Conservation (phyloP, 2,329 filamentous ascomycete genomes). For the Calycina herbarum region DNA sequence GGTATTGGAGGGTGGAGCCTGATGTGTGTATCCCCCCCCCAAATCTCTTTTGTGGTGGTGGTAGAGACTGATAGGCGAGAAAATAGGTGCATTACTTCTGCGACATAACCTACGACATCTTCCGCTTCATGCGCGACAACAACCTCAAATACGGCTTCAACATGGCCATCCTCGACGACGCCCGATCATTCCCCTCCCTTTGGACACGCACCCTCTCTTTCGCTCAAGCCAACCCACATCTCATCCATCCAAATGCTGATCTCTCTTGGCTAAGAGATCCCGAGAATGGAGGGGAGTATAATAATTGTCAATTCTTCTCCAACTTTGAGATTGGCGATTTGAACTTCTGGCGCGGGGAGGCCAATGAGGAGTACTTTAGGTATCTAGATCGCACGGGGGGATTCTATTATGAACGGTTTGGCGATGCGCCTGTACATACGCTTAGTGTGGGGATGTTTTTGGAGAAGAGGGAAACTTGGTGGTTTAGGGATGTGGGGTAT, state of each 20-base stretch:
- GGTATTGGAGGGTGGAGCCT: slow-evolving; percentile 62
- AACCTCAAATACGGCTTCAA: slow-evolving; percentile 78
- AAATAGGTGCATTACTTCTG: slow-evolving; percentile 53
- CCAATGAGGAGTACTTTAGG: slow-evolving; percentile 87
- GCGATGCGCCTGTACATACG: slow-evolving; percentile 93
- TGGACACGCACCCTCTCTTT: slow-evolving; percentile 94
- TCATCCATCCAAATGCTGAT: slow-evolving; percentile 77
- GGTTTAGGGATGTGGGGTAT: slow-evolving; percentile 97
- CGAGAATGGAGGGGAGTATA: slow-evolving; percentile 84
- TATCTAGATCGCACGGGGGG: slow-evolving; percentile 84
- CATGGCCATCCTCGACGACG: slow-evolving; percentile 91
- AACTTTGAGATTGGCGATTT: slow-evolving; percentile 96
- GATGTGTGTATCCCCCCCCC: slow-evolving; percentile 46
- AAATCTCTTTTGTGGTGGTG: no score
- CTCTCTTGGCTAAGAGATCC: slow-evolving; percentile 82
- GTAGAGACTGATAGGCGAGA: neutral
- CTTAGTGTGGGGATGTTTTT: slow-evolving; percentile 85
- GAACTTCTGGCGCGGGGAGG: slow-evolving; percentile 83
- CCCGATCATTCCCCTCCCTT: slow-evolving; percentile 86
- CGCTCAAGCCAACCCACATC: slow-evolving; percentile 81
- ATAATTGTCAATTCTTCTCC: slow-evolving; percentile 99
- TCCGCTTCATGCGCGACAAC: slow-evolving; percentile 81
- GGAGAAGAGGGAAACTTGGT: slow-evolving; percentile 89
- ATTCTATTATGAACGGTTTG: slow-evolving; percentile 98
- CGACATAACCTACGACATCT: slow-evolving; percentile 78